A percentile compares a stretch with the other conserved stretches of the same genome.
Conservation (phyloP, 2,329 filamentous ascomycete species). For the Ophiocordyceps robertsii region DNA sequence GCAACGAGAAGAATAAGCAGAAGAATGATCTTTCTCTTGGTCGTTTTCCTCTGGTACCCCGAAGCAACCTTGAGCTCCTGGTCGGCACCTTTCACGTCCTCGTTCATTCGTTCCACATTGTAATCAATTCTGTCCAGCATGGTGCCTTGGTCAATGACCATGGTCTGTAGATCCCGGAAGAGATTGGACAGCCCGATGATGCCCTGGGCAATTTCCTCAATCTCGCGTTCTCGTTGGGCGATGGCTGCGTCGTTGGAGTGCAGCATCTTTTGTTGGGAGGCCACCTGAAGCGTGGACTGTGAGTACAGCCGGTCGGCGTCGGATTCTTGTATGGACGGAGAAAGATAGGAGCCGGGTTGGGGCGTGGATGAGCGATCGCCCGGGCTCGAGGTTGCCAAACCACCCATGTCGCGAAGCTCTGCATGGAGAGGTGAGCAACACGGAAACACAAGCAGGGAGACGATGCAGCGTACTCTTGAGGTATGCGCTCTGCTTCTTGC, state of each 20-base stretch:
- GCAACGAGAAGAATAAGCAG: slow-evolving; percentile 74
- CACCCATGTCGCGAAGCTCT: slow-evolving; percentile 66
- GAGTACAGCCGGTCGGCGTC: slow-evolving; percentile 89
- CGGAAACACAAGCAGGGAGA: background rate
- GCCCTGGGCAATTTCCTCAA: slow-evolving; percentile 93
- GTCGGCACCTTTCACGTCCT: slow-evolving; percentile 82
- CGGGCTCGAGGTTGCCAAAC: slow-evolving; percentile 34
- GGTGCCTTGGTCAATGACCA: slow-evolving; percentile 88
- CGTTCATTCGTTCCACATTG: slow-evolving; percentile 92
- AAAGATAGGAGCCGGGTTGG: slow-evolving; percentile 45
- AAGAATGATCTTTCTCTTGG: slow-evolving; percentile 86
- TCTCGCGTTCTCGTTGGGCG: slow-evolving; percentile 85
- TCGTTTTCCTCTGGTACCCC: slow-evolving; percentile 75
- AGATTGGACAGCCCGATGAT: slow-evolving; percentile 96
- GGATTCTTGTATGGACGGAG: slow-evolving; percentile 83
- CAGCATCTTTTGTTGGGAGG: slow-evolving; percentile 51
- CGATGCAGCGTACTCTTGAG: slow-evolving; percentile 57
- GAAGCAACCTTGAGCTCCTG: slow-evolving; percentile 83
- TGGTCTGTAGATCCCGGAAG: slow-evolving; percentile 88
- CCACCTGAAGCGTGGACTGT: slow-evolving; percentile 74
- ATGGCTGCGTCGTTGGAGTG: slow-evolving; percentile 75
- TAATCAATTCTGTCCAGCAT: slow-evolving; percentile 94
- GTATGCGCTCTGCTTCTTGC: slow-evolving; percentile 96
- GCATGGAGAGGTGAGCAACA: slow-evolving; percentile 1
- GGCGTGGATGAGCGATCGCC: slow-evolving; percentile 41